Percentiles rank a stretch among this genome's conserved stretches.
Evolutionary conservation across 148 eudicot species (phyloP).

Genomic region (Fallopia convolvulus): DNA sequence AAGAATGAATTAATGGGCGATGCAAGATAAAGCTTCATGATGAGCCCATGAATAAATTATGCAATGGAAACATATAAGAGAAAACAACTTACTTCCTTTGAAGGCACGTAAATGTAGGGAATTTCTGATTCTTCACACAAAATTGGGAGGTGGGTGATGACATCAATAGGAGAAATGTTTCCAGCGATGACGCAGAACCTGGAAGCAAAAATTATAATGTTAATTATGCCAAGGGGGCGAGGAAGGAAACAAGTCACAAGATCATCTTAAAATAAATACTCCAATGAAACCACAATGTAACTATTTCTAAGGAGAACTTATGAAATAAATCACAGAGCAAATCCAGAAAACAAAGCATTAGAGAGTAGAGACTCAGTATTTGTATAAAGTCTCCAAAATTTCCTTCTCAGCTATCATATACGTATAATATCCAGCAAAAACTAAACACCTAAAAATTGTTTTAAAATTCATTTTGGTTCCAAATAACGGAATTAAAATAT

Average conservation of each 20-base stretch:
- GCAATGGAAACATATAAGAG: not conserved
- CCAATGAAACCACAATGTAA: not conserved
- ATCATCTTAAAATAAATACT: no score
- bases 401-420: not conserved
- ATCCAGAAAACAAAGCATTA: not conserved
- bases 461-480: not conserved
- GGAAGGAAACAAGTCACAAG: not conserved
- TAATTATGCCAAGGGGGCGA: not conserved
- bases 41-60: no score
- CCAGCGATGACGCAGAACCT: conserved; percentile 94
- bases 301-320: not conserved
- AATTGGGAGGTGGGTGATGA: conserved; percentile 88
- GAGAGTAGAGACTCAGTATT: not conserved
- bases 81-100: conserved; percentile 69
- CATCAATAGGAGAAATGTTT: conserved; percentile 96
- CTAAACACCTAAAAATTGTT: not conserved
- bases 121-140: conserved; percentile 86
- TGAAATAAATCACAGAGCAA: no score
- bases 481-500: not conserved
- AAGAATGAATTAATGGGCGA: no score
- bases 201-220: conserved; percentile 14
- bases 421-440: not conserved
- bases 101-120: conserved; percentile 77
- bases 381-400: not conserved
- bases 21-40: no score